Base-by-base conservation (phyloP, 805 yeast species). In the Saccharomycopsis javanensis region DNA sequence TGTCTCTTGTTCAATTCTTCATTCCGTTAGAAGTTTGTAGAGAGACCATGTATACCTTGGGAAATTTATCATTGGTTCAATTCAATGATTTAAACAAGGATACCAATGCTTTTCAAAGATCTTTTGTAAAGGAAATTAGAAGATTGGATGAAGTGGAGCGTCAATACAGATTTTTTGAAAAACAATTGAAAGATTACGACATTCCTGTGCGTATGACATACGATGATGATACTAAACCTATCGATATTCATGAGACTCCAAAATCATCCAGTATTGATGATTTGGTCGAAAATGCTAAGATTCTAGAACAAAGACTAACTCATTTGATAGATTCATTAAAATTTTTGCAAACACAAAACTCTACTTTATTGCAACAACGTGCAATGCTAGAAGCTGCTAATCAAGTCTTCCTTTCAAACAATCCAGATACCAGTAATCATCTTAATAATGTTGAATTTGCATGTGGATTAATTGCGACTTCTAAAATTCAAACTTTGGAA, bases 381-480 rank as follows among this genome's bases (percentile, higher is more conserved):
- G 77, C 75, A 58, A 82, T 79, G 16, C 67, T 81, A 57, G 70
- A 69, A 55, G 73, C 79, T 27, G 77, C 80, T 10, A 80, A 79
- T 60, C 74, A 70, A 28, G 79, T 79, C 58, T 79, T 81, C 61
- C 60, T 64, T 5, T 20, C 51, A 11, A 56, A 62, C 18, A 51
- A 52, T 5, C 27, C 42, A 4, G 54, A 42, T 52, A 54, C 45
- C 34, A 53, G 57, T 25, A 55, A 38, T 35, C 51, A 56, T 42
- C 55, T 30, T 45, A 54, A 70, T 31, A 68, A 65, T 51, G 74
- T 74, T 37, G 77, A 71, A 55, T 83, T 81, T 63, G 79, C 85
- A 51, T 74, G 87, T 10, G 91, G 90, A 66, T 83, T 83, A 16
- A 81, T 85, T 56, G 72, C 79, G 54, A 77, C 87, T 64, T 79